Evolutionary conservation across 495 filamentous ascomycete species (phyloP).

Genomic region (Pseudevernia furfuracea): DNA sequence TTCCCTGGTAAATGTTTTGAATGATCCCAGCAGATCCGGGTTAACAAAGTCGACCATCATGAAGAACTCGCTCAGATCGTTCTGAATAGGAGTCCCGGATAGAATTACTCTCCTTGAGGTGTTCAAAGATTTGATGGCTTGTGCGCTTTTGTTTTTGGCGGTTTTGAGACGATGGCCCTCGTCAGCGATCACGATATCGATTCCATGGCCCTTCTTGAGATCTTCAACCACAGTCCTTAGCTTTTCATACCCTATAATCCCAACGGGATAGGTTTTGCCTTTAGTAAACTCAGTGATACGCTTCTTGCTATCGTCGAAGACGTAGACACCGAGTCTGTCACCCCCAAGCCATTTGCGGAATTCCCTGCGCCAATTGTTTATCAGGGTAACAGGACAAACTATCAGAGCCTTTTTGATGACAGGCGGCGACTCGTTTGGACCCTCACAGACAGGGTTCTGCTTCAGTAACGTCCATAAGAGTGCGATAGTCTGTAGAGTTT

Average conservation of each 20-base stretch:
- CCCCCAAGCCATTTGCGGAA: constrained; percentile 75
- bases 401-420: constrained; percentile 73
- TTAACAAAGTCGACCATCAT: constrained; percentile 76
- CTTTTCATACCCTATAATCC: constrained; percentile 82
- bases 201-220: constrained; percentile 51
- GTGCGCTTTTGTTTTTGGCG: constrained; percentile 69
- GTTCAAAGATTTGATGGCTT: constrained; percentile 65
- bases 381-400: constrained; percentile 72
- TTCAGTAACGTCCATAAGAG: constrained; percentile 75
- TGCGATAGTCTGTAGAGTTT: constrained; percentile 72
- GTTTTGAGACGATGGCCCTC: constrained; percentile 79
- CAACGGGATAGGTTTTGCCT: constrained; percentile 65
- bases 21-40: constrained; percentile 60
- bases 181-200: constrained; percentile 76
- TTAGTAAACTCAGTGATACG: constrained; percentile 67
- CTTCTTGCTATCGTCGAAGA: constrained; percentile 59
- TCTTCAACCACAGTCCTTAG: constrained; percentile 61
- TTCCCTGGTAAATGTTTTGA: constrained; percentile 61
- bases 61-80: constrained; percentile 73
- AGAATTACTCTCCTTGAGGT: constrained; percentile 61
- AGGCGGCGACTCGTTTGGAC: constrained; percentile 33
- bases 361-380: constrained; percentile 75
- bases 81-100: constrained; percentile 73
- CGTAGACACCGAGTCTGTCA: constrained; percentile 69
- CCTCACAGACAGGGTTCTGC: constrained; percentile 64